Evolutionary conservation across 495 filamentous ascomycete genomes (phyloP).

Genomic region (Penicillium nucicola): DNA sequence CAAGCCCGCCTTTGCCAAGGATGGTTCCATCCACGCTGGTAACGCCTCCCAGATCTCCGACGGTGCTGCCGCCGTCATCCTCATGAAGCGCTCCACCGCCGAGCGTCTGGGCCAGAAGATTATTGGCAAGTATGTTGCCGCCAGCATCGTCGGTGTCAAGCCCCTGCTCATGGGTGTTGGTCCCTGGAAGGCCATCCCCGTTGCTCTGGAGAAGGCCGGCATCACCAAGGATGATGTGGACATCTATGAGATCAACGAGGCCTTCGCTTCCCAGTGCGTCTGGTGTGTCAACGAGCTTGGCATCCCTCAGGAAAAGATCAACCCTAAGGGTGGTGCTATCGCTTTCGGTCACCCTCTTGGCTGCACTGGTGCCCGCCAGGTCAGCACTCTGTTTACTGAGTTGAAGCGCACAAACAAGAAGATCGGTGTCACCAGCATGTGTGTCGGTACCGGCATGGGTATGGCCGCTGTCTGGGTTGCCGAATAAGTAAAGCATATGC

Average conservation of each 20-base stretch:
- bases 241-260: conserved; percentile 99
- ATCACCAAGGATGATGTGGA: conserved; percentile 89
- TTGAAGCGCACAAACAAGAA: conserved; percentile 74
- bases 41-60: conserved; percentile 95
- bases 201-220: conserved; percentile 81
- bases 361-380: conserved; percentile 90
- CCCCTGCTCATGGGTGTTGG: conserved; percentile 95
- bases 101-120: conserved; percentile 83
- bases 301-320: conserved; percentile 74
- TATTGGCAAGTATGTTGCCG: conserved; percentile 84
- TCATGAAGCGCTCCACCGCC: conserved; percentile 94
- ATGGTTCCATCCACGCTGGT: conserved; percentile 90
- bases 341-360: conserved; percentile 98
- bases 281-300: conserved; percentile 91
- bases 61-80: conserved; percentile 88
- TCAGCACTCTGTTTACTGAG: conserved; percentile 87
- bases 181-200: conserved; percentile 93
- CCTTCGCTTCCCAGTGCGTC: conserved; percentile 91
- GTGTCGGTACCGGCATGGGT: conserved; percentile 94
- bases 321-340: conserved; percentile 97
- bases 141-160: conserved; percentile 82
- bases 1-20: conserved; percentile 84
- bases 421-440: conserved; percentile 95
- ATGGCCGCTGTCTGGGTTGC: conserved; percentile 95
- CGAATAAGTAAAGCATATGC: conserved; percentile 51